These are phyloP conservation scores for Phylloporus rhodoxanthus DNA, from an alignment of 768 basidiomycete genomes.

Conservation along the genomic window DNA sequence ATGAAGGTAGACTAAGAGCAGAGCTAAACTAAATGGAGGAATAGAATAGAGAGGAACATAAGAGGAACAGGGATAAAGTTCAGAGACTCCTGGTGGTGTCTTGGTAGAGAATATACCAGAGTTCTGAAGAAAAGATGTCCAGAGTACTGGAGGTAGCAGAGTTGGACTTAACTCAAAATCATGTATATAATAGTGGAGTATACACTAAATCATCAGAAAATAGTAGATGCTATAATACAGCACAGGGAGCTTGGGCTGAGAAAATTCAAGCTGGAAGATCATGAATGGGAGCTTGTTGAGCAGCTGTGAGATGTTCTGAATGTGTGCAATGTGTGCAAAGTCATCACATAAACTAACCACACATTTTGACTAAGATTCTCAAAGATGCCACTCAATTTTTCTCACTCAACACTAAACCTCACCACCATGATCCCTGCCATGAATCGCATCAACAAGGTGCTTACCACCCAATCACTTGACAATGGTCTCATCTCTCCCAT, in stretches of 20 bases:
- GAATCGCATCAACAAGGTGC: not conserved
- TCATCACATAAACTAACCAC: not conserved
- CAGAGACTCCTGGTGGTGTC: no score
- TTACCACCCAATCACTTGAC: not conserved
- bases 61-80: no score
- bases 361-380: not conserved
- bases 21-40: no score
- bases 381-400: not conserved
- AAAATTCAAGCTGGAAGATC: not conserved
- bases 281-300: not conserved
- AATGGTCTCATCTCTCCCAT: no score
- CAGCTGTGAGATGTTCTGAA: not conserved
- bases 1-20: no score
- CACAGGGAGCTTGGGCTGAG: not conserved
- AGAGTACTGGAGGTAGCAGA: no score
- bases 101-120: no score
- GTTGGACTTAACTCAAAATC: no score
- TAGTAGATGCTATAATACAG: not conserved
- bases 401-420: not conserved
- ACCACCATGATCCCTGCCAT: not conserved
- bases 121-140: no score
- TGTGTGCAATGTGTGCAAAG: not conserved
- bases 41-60: no score
- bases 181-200: no score
- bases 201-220: not conserved